Base-by-base conservation (phyloP, 768 basidiomycete species). In the Nidularia pulvinata region DNA sequence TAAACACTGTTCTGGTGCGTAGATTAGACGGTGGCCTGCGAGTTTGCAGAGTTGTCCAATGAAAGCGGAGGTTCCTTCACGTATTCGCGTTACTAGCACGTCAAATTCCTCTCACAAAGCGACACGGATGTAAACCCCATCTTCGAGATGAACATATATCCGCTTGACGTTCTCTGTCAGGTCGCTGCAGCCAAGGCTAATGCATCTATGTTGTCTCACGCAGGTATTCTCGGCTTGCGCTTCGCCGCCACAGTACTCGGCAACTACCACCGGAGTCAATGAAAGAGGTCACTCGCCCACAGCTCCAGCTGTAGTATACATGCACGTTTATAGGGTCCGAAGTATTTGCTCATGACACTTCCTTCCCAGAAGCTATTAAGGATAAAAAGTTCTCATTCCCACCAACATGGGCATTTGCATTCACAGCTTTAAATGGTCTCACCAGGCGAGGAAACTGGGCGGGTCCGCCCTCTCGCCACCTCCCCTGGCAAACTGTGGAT, bases 201-300 rank as follows among this genome's bases (percentile, higher is more conserved):
- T n/a, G n/a, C n/a, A n/a, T n/a, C n/a, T n/a, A n/a, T n/a, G n/a
- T n/a, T n/a, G n/a, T n/a, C n/a, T n/a, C n/a, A n/a, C n/a, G n/a
- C n/a, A n/a, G n/a, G n/a, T n/a, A n/a, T n/a, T n/a, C n/a, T n/a
- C n/a, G n/a, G 44, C 22, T 39, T 33, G 10, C 6, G 7, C 19
- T 36, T 42, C 36, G 6, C 49, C 39, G 7, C 14, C n/a, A n/a
- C n/a, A 37, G 22, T 14, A 25, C 90, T 6, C 37, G 37, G 37
- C n/a, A 7, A 39, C 37, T 39, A 7, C 37, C 37, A 39, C 37
- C 37, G 37, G 37, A n/a, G 9, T 39, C 37, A n/a, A 39, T 39
- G 37, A 7, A 39, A 39, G n/a, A 7, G 37, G 37, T 39, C 37
- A 39, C n/a, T 39, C n/a, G 37, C 37, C n/a, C 37, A 7, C 7